These are phyloP conservation scores for Decorospora gaudefroyi DNA, from an alignment of 2,329 filamentous ascomycete species.

Conservation along the genomic window DNA sequence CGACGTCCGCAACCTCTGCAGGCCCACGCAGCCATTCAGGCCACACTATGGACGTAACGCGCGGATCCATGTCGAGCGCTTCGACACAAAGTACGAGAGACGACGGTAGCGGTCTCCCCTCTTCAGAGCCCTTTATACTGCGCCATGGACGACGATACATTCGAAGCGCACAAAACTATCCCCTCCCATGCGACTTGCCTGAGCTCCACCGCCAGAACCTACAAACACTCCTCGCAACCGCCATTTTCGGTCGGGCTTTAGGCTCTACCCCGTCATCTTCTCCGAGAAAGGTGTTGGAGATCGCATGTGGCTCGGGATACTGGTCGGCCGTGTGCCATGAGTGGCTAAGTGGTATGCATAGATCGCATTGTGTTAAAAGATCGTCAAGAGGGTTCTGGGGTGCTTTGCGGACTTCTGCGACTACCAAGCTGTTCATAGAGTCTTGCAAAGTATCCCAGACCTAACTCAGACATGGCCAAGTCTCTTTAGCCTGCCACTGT, in stretches of 20 bases:
- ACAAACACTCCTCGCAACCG: slow-evolving; percentile 77
- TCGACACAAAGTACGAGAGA: slow-evolving; percentile 44
- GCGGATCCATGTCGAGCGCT: slow-evolving; percentile 47
- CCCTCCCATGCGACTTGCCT: slow-evolving; percentile 83
- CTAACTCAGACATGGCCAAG: neutral
- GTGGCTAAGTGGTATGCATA: slow-evolving; percentile 63
- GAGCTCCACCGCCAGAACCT: slow-evolving; percentile 88
- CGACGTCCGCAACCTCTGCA: slow-evolving; percentile 25
- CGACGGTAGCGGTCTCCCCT: slow-evolving; percentile 22
- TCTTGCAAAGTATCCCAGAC: neutral
- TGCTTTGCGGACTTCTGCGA: neutral
- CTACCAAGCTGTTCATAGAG: neutral
- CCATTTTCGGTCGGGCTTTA: slow-evolving; percentile 79
- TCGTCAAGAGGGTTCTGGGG: neutral
- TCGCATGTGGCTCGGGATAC: slow-evolving; percentile 85
- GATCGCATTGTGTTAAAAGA: too few relatives aligned
- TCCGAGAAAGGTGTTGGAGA: slow-evolving; percentile 74
- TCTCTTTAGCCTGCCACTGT: neutral
- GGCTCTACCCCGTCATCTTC: slow-evolving; percentile 68
- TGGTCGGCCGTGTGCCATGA: slow-evolving; percentile 90
- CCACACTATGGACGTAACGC: slow-evolving; percentile 44
- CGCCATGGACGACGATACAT: slow-evolving; percentile 84
- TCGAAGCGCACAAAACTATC: slow-evolving; percentile 73
- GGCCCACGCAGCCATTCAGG: slow-evolving; percentile 18
- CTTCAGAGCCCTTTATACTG: slow-evolving; percentile 60